phyloP scores from a whole-genome alignment of 257 asterid species.

The Capsicum chinense region DNA sequence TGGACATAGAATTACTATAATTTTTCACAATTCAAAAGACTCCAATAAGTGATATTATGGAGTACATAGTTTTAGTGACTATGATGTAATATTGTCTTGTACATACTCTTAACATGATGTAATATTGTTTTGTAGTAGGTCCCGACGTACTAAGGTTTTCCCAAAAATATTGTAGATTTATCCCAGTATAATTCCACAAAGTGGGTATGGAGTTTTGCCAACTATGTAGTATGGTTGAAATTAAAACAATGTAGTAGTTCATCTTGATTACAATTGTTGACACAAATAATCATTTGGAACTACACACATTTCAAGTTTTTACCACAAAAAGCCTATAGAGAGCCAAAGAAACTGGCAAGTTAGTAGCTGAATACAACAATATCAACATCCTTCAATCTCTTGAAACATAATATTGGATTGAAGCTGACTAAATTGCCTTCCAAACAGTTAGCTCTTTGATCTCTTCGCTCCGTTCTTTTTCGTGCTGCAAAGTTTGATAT shows the following conservation, averaged over 20 bases:
- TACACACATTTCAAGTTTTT: neutral
- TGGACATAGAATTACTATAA: too few species aligned
- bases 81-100: too few species aligned
- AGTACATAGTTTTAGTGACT: too few species aligned
- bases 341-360: neutral
- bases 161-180: too few species aligned
- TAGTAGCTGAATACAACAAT: neutral
- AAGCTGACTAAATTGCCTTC: neutral
- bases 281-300: neutral
- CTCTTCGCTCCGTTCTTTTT: slow-evolving; percentile 38
- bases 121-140: too few species aligned
- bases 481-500: slow-evolving; percentile 42
- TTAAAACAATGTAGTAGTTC: neutral
- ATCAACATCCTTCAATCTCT: neutral
- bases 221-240: neutral
- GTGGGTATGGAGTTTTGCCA: neutral
- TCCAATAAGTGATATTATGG: too few species aligned
- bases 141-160: too few species aligned
- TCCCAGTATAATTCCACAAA: too few species aligned
- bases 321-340: neutral
- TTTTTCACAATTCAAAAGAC: too few species aligned
- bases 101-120: too few species aligned
- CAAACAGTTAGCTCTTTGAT: slow-evolving; percentile 32
- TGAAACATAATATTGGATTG: neutral
- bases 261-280: neutral